Conservation (phyloP, 2,329 filamentous ascomycete genomes). For the Colletotrichum limetticola region DNA sequence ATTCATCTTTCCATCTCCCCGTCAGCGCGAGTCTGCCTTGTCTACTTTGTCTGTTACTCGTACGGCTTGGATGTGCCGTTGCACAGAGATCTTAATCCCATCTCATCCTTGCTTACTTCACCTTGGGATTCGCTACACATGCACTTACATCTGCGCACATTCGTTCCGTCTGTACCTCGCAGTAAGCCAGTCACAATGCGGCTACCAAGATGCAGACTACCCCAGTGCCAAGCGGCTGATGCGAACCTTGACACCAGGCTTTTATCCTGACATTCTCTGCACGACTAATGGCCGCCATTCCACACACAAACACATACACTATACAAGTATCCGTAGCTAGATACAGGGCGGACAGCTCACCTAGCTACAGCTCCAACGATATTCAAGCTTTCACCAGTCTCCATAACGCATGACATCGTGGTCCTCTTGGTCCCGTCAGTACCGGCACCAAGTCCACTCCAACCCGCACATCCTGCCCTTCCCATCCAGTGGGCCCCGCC, state of each 20-base stretch:
- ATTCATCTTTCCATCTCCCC: not conserved
- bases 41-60: slow-evolving; percentile 9
- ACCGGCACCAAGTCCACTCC: slow-evolving; percentile 8
- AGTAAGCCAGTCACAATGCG: not conserved
- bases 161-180: not conserved
- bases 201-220: not conserved
- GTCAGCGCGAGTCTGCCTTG: not conserved
- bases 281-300: not conserved
- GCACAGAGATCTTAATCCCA: not conserved
- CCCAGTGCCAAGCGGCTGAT: not conserved
- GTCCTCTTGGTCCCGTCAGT: slow-evolving; percentile 27
- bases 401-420: slow-evolving; percentile 29
- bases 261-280: not conserved
- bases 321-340: not conserved
- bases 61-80: not conserved
- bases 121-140: too few relatives aligned
- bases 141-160: not conserved
- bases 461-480: slow-evolving; percentile 6
- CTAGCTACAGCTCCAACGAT: not conserved
- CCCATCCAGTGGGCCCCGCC: not conserved
- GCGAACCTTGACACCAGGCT: not conserved
- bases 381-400: slow-evolving; percentile 28
- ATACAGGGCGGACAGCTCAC: not conserved
- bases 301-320: not conserved
- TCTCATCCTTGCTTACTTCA: not conserved